phyloP scores from a whole-genome alignment of 495 filamentous ascomycete species.

The Aspergillus hancockii region DNA sequence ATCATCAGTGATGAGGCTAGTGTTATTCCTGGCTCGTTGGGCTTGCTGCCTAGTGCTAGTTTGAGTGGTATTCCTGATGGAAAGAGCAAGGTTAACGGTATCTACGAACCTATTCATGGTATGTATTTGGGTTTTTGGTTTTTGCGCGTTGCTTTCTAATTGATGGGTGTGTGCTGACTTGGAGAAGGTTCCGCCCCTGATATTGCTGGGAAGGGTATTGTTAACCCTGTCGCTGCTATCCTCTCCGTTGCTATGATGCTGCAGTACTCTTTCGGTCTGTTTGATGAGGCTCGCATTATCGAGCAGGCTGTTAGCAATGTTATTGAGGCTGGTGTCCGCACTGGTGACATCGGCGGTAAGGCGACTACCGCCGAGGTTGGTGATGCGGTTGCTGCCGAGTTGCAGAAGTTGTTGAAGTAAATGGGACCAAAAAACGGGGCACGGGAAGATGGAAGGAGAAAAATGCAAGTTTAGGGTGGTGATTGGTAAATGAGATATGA shows the following conservation, averaged over 20 bases:
- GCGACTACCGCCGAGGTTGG: constrained; percentile 53
- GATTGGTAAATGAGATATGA: constrained; percentile 21
- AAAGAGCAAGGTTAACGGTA: constrained; percentile 59
- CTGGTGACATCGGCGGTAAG: constrained; percentile 56
- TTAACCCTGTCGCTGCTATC: constrained; percentile 65
- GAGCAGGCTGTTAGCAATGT: constrained; percentile 55
- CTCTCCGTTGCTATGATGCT: constrained; percentile 58
- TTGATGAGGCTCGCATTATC: constrained; percentile 52
- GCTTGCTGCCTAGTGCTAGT: constrained; percentile 86
- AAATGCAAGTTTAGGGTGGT: constrained; percentile 19
- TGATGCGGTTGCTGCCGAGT: constrained; percentile 52
- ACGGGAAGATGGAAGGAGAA: constrained; percentile 7
- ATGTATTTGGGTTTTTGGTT: constrained; percentile 23
- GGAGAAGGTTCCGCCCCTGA: constrained; percentile 45
- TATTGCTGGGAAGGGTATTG: constrained; percentile 85
- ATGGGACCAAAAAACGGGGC: background rate
- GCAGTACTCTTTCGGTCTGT: constrained; percentile 53
- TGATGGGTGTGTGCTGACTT: constrained; percentile 11
- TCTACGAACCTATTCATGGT: constrained; percentile 99
- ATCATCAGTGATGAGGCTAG: constrained; percentile 96
- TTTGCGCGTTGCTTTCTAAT: background rate
- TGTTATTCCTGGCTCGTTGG: constrained; percentile 91
- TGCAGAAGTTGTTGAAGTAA: constrained; percentile 49
- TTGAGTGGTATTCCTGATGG: constrained; percentile 83
- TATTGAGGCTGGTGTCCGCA: constrained; percentile 53